phyloP scores from a whole-genome alignment of 768 basidiomycete species.

The Pholiota conissans region DNA sequence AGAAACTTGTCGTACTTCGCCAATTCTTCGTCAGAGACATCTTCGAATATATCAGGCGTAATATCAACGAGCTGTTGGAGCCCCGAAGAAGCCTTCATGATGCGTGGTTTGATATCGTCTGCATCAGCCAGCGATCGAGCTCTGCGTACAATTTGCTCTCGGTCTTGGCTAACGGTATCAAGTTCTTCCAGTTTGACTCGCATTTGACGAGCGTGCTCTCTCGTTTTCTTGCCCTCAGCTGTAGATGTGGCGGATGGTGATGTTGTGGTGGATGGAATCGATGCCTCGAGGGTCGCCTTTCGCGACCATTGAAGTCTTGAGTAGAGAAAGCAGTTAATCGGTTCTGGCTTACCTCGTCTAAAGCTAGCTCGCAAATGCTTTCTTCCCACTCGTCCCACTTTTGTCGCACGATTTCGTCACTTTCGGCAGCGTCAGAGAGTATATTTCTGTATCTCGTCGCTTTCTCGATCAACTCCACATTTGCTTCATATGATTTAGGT shows the following conservation, averaged over 20 bases:
- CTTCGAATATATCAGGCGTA: constrained; percentile 86
- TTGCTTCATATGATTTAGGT: constrained; percentile 77
- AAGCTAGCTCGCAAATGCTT: constrained; percentile 66
- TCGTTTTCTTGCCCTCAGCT: constrained; percentile 45
- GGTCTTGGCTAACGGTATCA: constrained; percentile 64
- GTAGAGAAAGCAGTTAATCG: too few species aligned
- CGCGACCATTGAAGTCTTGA: too few species aligned
- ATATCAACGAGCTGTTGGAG: constrained; percentile 70
- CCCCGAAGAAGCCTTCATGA: constrained; percentile 64
- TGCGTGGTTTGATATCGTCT: constrained; percentile 73
- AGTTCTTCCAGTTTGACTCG: constrained; percentile 78
- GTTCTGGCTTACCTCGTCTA: constrained; percentile 65
- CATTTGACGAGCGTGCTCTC: constrained; percentile 65
- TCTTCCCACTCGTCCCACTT: constrained; percentile 92
- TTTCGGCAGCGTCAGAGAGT: constrained; percentile 67
- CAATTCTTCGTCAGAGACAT: constrained; percentile 74
- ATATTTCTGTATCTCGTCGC: constrained; percentile 72
- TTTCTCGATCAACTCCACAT: constrained; percentile 68
- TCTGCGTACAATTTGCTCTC: constrained; percentile 62
- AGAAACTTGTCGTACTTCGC: constrained; percentile 82
- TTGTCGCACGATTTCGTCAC: constrained; percentile 72
- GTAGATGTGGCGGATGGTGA: constrained; percentile 25
- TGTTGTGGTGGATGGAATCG: constrained; percentile 66
- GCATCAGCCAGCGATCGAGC: constrained; percentile 59
- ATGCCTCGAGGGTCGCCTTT: constrained; percentile 64